Conservation (phyloP, 208 protist species). For the Trypanosoma theileri region DNA sequence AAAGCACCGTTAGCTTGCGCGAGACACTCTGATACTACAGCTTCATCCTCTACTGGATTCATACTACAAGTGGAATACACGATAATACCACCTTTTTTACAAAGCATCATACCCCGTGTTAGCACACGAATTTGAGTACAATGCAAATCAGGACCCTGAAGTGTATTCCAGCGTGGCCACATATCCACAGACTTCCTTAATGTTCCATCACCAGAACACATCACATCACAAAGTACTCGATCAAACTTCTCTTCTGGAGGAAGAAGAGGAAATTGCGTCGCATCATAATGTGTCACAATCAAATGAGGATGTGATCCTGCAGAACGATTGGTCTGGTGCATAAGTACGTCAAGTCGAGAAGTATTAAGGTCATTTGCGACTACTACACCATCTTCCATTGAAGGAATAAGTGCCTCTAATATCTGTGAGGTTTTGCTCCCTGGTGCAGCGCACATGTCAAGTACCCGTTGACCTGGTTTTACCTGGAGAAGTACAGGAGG, state of each 20-base stretch:
- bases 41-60: slow-evolving; percentile 95
- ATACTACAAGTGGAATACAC: slow-evolving; percentile 96
- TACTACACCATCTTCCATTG: slow-evolving; percentile 59
- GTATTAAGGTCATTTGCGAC: slow-evolving; percentile 91
- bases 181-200: slow-evolving; percentile 93
- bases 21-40: slow-evolving; percentile 88
- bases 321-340: slow-evolving; percentile 77
- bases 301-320: slow-evolving; percentile 69
- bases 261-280: slow-evolving; percentile 74
- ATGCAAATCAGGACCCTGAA: slow-evolving; percentile 86
- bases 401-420: slow-evolving; percentile 62
- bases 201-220: slow-evolving; percentile 95
- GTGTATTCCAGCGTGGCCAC: slow-evolving; percentile 90
- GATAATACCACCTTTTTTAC: slow-evolving; percentile 82
- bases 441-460: slow-evolving; percentile 89
- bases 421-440: slow-evolving; percentile 91
- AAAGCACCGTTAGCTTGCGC: slow-evolving; percentile 57
- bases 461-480: slow-evolving; percentile 66
- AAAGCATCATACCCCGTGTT: slow-evolving; percentile 74
- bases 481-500: slow-evolving; percentile 82
- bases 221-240: slow-evolving; percentile 93
- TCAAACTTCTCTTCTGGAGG: slow-evolving; percentile 74
- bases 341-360: slow-evolving; percentile 80
- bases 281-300: slow-evolving; percentile 90
- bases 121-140: slow-evolving; percentile 79